phyloP scores from a whole-genome alignment of 2,329 filamentous ascomycete genomes.

The Cladosporium austrohemisphaericum region DNA sequence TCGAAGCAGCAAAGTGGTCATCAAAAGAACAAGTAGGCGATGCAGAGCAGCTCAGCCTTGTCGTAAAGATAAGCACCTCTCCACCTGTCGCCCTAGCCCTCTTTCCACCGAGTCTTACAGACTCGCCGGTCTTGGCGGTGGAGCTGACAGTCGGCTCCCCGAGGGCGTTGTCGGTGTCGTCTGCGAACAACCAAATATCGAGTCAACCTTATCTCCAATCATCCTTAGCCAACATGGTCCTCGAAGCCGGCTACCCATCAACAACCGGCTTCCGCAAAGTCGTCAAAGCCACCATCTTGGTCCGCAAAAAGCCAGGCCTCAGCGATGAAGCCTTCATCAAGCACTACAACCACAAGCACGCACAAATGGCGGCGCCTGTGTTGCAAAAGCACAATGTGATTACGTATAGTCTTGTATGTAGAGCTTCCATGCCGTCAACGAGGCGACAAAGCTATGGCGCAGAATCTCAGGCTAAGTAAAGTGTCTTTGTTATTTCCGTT shows the following conservation, averaged over 20 bases:
- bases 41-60: too few species aligned
- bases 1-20: not conserved
- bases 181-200: too few species aligned
- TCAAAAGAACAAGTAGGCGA: too few species aligned
- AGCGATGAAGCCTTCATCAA: conserved; percentile 43
- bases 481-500: not conserved
- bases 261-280: conserved; percentile 46
- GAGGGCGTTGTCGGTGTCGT: too few species aligned
- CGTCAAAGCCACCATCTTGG: conserved; percentile 44
- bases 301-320: conserved; percentile 47
- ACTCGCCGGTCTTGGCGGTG: conserved; percentile 2
- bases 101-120: not conserved
- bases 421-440: too few species aligned
- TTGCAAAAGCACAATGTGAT: conserved; percentile 43
- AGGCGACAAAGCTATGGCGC: too few species aligned
- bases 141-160: not conserved
- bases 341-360: conserved; percentile 46
- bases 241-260: conserved; percentile 44
- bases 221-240: conserved; percentile 29
- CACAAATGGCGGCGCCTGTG: conserved; percentile 42
- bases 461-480: not conserved
- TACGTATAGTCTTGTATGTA: conserved; percentile 43
- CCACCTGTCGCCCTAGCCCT: not conserved
- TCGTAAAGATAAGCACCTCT: not conserved
- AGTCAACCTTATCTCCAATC: not conserved